Base-by-base conservation (phyloP, 75 land plant species). In the Isoetes taiwanensis region DNA sequence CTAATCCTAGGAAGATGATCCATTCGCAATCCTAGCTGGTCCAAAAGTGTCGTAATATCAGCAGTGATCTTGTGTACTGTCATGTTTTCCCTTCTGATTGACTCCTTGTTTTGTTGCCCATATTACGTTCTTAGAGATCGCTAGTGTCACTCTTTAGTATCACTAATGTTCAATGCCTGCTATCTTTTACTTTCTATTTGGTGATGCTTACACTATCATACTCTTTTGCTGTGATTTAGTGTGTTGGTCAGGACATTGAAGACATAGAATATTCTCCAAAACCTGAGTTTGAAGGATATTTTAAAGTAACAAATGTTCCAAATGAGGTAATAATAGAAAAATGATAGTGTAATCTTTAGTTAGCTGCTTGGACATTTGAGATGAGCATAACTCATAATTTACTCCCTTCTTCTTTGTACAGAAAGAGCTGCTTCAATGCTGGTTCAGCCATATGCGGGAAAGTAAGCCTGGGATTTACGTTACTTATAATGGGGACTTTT, bases 401-500 rank as follows among this genome's bases (percentile, higher is more conserved):
- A 38, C 28, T 17, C 43, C 14, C 9, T 41, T 27, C 20, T 54
- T 54, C 30, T 10, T 56, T 0, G 66, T 56, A 64, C 82, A 93
- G 98, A 74, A 66, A 65, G 89, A 76, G 48, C 83, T 93, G 39
- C 63, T 93, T 19, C 54, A 41, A 57, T 43, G 42, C 46, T 93
- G 98, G 98, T 93, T 93, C 76, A 40, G 63, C 32, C 98, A 93
- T 46, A 93, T 93, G 98, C 82, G 61, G 56, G 98, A 79, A 62
- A 77, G 83, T 39, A 93, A 88, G 61, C 98, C 98, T 60, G 84
- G 83, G 52, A 79, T 93, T 23, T 93, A 84, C 72, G 98, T 93
- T 28, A 87, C 98, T 10, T 93, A 93, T 70, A 93, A 93, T 48
- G 98, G 98, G 40, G 98, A 93, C 67, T 93, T 79, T 52, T 93